Conservation (phyloP, 208 protist genomes). For the Naegleria gruberi region DNA sequence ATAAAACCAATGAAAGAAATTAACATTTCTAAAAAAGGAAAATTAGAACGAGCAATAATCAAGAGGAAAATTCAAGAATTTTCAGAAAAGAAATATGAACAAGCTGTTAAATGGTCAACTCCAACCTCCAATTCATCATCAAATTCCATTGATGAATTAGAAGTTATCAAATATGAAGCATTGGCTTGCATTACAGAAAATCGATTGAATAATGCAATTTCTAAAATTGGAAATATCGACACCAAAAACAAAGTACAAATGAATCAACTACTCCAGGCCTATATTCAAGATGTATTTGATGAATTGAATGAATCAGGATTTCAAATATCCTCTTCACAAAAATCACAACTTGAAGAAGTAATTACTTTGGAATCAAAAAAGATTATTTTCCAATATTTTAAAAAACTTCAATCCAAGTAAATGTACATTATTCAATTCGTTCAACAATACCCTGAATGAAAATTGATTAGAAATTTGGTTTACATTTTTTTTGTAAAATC, state of each 20-base stretch:
- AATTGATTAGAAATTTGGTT: too few species aligned
- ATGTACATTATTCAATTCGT: too few species aligned
- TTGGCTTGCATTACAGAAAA: neutral
- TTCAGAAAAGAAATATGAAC: neutral
- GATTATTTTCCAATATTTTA: neutral
- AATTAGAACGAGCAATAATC: neutral
- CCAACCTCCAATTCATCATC: neutral
- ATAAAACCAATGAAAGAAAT: neutral
- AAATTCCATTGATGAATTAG: neutral
- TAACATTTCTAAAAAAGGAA: too few species aligned
- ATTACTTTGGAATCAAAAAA: neutral
- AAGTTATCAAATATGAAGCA: neutral
- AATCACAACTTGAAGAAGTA: neutral
- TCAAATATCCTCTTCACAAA: neutral
- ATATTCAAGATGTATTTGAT: neutral
- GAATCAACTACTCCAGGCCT: neutral
- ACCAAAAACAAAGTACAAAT: neutral
- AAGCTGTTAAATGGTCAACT: neutral
- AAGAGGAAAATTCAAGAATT: neutral
- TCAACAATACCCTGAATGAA: too few species aligned
- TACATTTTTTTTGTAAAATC: too few species aligned
- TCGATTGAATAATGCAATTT: conserved; percentile 5
- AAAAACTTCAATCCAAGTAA: too few species aligned
- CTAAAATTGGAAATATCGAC: neutral
- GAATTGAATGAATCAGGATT: neutral